These are phyloP conservation scores for Verticillium dahliae DNA, from an alignment of 2,329 filamentous ascomycete species.

Conservation along the genomic window DNA sequence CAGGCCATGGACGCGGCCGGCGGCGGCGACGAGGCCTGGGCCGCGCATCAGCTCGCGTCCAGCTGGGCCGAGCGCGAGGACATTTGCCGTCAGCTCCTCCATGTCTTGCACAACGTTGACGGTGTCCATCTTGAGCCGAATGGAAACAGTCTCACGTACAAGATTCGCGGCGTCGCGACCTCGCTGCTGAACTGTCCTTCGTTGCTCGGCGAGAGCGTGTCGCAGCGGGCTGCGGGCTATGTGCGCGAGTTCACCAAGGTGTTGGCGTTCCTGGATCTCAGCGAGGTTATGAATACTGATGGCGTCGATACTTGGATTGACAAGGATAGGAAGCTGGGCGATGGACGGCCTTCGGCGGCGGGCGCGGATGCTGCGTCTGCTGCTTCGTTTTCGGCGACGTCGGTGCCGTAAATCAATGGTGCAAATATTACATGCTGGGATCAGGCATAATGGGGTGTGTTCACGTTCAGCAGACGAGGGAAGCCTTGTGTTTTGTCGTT, in stretches of 20 bases:
- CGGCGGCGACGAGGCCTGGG: background rate
- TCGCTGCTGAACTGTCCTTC: slow-evolving; percentile 25
- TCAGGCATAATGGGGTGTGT: no score
- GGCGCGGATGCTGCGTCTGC: no score
- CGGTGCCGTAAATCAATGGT: no score
- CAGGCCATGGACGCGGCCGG: background rate
- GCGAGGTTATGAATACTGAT: slow-evolving; percentile 23
- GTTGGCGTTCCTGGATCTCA: slow-evolving; percentile 20
- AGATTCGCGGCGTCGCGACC: slow-evolving; percentile 26
- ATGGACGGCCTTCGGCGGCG: background rate
- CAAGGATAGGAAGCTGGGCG: slow-evolving; percentile 6
- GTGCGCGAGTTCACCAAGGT: slow-evolving; percentile 22
- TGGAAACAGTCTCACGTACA: slow-evolving; percentile 24
- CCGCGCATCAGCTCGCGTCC: slow-evolving; percentile 2
- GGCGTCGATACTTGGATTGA: slow-evolving; percentile 23
- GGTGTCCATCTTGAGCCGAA: slow-evolving; percentile 24
- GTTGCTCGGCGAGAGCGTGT: slow-evolving; percentile 15
- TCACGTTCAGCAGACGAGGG: no score
- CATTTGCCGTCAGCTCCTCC: slow-evolving; percentile 27
- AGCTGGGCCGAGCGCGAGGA: slow-evolving; percentile 27
- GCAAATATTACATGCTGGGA: no score
- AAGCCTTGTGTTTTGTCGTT: no score
- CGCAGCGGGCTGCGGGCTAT: slow-evolving; percentile 18
- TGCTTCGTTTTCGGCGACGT: no score
- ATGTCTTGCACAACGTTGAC: slow-evolving; percentile 24